Conservation (phyloP, 1,284 basidiomycete genomes). For the Cryptococcus floricola region DNA sequence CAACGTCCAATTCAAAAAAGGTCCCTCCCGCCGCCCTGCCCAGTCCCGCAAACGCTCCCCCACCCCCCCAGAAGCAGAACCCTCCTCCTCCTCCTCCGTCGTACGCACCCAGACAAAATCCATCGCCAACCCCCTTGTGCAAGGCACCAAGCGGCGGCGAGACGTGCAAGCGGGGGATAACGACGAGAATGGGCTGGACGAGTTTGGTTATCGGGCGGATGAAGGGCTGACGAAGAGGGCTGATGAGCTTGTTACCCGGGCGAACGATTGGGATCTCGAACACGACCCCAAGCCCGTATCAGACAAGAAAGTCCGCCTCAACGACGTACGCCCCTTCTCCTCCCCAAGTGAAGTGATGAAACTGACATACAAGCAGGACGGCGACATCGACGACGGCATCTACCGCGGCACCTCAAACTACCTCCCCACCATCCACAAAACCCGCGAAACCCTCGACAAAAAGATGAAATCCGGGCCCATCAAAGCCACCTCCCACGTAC, state of each 20-base stretch:
- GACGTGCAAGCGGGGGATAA: slow-evolving; percentile 61
- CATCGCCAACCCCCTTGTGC: slow-evolving; percentile 66
- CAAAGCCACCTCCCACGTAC: slow-evolving; percentile 73
- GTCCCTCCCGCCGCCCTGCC: slow-evolving; percentile 13
- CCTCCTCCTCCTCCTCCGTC: slow-evolving; percentile 48
- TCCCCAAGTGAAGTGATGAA: background rate
- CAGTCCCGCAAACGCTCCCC: slow-evolving; percentile 14
- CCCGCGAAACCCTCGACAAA: slow-evolving; percentile 67
- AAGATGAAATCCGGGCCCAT: slow-evolving; percentile 88
- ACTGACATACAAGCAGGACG: slow-evolving; percentile 34
- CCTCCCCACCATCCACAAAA: slow-evolving; percentile 71
- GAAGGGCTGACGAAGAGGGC: slow-evolving; percentile 31
- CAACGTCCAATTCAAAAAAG: slow-evolving; percentile 81
- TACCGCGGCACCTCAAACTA: slow-evolving; percentile 84
- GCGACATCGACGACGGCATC: slow-evolving; percentile 69
- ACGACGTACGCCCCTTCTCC: slow-evolving; percentile 30
- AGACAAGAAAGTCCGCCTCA: slow-evolving; percentile 40
- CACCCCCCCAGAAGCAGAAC: slow-evolving; percentile 46
- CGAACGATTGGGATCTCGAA: slow-evolving; percentile 51
- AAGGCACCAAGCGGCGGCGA: slow-evolving; percentile 73
- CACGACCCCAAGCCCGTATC: slow-evolving; percentile 13
- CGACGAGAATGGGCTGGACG: slow-evolving; percentile 54
- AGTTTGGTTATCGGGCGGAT: slow-evolving; percentile 55
- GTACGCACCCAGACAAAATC: slow-evolving; percentile 68
- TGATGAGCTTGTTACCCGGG: slow-evolving; percentile 47